These are phyloP conservation scores for Hypoxylon intermedium DNA, from an alignment of 495 filamentous ascomycete genomes.

Conservation along the genomic window DNA sequence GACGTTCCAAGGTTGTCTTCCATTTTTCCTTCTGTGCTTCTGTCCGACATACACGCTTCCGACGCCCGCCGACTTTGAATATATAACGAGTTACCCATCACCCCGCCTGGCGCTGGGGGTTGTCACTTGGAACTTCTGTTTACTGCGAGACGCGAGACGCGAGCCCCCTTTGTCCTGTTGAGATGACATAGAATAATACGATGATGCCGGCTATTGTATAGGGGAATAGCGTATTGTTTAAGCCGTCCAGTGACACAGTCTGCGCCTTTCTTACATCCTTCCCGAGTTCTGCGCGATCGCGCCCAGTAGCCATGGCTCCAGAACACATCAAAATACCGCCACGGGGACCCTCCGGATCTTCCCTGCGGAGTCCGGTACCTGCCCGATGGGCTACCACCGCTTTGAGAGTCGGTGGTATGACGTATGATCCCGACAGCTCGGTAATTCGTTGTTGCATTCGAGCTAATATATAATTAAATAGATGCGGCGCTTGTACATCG, in stretches of 20 bases:
- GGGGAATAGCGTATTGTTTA: slow-evolving; percentile 1
- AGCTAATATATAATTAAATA: slow-evolving; percentile 31
- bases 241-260: slow-evolving; percentile 4
- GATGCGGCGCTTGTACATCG: slow-evolving; percentile 86
- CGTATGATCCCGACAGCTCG: slow-evolving; percentile 48
- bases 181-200: slow-evolving; percentile 2
- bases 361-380: slow-evolving; percentile 44
- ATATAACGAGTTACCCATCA: slow-evolving; percentile 16
- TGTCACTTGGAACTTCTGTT: background rate
- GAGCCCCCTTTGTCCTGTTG: background rate
- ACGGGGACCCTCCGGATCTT: slow-evolving; percentile 41
- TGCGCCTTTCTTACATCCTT: background rate
- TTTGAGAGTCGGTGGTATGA: slow-evolving; percentile 89
- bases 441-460: background rate
- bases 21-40: slow-evolving; percentile 18
- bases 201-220: slow-evolving; percentile 27
- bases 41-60: slow-evolving; percentile 1
- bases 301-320: slow-evolving; percentile 55
- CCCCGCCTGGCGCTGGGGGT: slow-evolving; percentile 31
- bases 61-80: slow-evolving; percentile 23
- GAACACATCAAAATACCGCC: slow-evolving; percentile 53
- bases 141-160: background rate
- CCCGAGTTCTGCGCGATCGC: background rate
- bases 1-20: slow-evolving; percentile 26
- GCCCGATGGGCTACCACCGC: slow-evolving; percentile 88